Evolutionary conservation across 441 rosid genomes (phyloP).

Genomic region (Bocquillonia castaneifolia): DNA sequence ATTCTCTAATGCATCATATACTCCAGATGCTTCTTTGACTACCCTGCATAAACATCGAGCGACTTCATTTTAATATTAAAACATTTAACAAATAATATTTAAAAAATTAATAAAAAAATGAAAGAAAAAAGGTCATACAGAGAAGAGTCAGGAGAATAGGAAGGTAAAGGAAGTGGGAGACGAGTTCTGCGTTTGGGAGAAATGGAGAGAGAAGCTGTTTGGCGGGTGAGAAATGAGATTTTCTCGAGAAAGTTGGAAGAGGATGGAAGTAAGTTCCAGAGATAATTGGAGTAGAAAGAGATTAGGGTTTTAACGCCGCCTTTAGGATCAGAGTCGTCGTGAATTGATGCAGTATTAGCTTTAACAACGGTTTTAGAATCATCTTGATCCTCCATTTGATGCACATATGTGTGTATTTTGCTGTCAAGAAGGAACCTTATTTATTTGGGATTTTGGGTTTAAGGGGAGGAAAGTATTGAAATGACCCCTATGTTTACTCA

Average conservation of each 20-base stretch:
- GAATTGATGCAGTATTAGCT: constrained; percentile 23
- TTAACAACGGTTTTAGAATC: constrained; percentile 15
- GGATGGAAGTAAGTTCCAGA: constrained; percentile 49
- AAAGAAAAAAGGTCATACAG: constrained; percentile 30
- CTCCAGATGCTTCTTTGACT: constrained; percentile 38
- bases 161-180: constrained; percentile 71
- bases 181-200: constrained; percentile 31
- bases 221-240: constrained; percentile 47
- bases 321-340: constrained; percentile 18
- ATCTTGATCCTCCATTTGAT: background rate
- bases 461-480: background rate
- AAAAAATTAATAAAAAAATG: background rate
- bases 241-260: constrained; percentile 40
- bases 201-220: constrained; percentile 21
- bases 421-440: background rate
- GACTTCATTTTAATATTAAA: background rate
- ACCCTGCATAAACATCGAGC: constrained; percentile 31
- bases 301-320: constrained; percentile 30
- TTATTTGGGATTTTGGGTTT: background rate
- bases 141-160: constrained; percentile 40
- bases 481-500: too few relatives aligned
- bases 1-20: constrained; percentile 57
- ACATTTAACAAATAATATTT: background rate
- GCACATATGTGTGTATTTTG: background rate
- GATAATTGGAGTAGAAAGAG: constrained; percentile 48